Evolutionary conservation across 768 basidiomycete species (phyloP).

Genomic region (Lentinula edodes): DNA sequence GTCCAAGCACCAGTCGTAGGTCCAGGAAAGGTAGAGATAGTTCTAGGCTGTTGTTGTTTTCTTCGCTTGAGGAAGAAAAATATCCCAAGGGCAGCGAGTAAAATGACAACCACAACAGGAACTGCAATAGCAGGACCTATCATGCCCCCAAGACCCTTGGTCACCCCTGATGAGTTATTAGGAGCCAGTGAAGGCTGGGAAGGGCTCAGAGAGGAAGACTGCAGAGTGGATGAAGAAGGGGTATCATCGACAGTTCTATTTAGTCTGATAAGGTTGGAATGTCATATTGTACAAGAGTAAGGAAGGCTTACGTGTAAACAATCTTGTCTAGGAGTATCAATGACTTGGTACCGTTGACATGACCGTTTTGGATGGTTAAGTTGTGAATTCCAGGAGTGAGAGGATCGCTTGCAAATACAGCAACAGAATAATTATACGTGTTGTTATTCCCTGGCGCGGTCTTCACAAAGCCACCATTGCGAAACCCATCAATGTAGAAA

Average conservation of each 20-base stretch:
- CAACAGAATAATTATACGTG: conserved; percentile 26
- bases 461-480: conserved; percentile 16
- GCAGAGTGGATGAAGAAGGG: not conserved
- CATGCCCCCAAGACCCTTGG: not conserved
- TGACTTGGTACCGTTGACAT: conserved; percentile 19
- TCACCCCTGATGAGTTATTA: not conserved
- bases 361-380: conserved; percentile 28
- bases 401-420: conserved; percentile 25
- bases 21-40: not conserved
- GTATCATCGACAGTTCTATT: not conserved
- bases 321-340: conserved; percentile 32
- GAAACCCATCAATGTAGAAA: conserved; percentile 27
- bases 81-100: not conserved
- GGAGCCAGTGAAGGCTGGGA: not conserved
- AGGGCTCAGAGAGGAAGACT: not conserved
- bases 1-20: not conserved
- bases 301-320: conserved; percentile 29
- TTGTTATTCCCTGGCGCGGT: conserved; percentile 10
- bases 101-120: not conserved
- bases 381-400: conserved; percentile 23
- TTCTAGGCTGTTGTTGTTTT: not conserved
- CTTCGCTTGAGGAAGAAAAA: not conserved
- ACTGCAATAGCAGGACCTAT: not conserved
- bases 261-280: not conserved
- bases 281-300: not conserved